These are phyloP conservation scores for Allantophomopsis lycopodina DNA, from an alignment of 2,329 filamentous ascomycete species.

Conservation along the genomic window DNA sequence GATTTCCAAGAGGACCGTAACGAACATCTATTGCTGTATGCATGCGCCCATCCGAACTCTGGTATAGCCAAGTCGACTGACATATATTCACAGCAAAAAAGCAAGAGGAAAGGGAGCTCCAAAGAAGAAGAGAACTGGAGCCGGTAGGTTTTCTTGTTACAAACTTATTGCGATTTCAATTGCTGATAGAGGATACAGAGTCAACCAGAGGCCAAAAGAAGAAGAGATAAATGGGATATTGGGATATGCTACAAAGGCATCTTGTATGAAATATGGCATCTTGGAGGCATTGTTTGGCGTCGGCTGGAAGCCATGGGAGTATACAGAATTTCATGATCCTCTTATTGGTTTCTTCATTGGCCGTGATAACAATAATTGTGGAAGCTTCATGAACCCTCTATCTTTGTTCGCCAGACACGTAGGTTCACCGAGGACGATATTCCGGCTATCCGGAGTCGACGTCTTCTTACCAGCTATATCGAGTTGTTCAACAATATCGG, in stretches of 20 bases:
- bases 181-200: conserved; percentile 16
- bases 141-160: conserved; percentile 15
- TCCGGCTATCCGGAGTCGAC: too few relatives aligned
- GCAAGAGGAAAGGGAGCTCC: conserved; percentile 75
- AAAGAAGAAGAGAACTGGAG: conserved; percentile 69
- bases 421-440: too few relatives aligned
- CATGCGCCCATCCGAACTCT: too few relatives aligned
- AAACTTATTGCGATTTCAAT: background rate
- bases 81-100: conserved; percentile 42
- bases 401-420: too few relatives aligned
- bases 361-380: too few relatives aligned
- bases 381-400: too few relatives aligned
- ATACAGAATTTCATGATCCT: conserved; percentile 3
- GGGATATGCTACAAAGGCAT: conserved; percentile 4
- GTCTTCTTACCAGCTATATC: too few relatives aligned
- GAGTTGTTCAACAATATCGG: too few relatives aligned
- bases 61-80: too few relatives aligned
- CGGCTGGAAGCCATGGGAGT: conserved; percentile 4
- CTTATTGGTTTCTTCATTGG: background rate
- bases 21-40: conserved; percentile 55
- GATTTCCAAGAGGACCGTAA: conserved; percentile 68
- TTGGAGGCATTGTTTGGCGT: conserved; percentile 9
- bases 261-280: conserved; percentile 12
- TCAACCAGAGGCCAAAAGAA: conserved; percentile 30
- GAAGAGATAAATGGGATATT: conserved; percentile 22